A percentile compares a stretch with the other conserved stretches of the same genome.
Conservation (phyloP, 164 flowering plant species). For the Macadamia tetraphylla region DNA sequence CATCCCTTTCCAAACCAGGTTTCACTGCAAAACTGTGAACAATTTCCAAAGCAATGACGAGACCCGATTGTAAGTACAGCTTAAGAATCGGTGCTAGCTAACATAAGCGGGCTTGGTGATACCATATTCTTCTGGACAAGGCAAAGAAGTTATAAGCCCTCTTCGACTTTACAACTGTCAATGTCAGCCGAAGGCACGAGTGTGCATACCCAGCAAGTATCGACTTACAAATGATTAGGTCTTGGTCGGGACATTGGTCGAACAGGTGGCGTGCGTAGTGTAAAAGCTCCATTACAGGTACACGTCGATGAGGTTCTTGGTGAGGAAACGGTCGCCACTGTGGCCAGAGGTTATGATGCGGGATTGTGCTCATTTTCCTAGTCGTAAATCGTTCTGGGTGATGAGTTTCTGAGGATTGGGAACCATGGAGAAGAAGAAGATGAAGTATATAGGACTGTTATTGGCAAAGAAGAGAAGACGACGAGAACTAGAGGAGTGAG, state of each 20-base stretch:
- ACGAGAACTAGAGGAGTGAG: too few species aligned
- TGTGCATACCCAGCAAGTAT: constrained; percentile 41
- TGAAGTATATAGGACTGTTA: neutral
- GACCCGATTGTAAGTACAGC: constrained; percentile 29
- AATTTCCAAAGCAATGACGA: constrained; percentile 23
- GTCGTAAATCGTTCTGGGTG: constrained; percentile 23
- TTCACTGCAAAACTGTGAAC: constrained; percentile 43
- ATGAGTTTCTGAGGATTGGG: constrained; percentile 35
- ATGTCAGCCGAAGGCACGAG: constrained; percentile 5
- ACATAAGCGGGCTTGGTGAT: constrained; percentile 24
- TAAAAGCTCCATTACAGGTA: constrained; percentile 39
- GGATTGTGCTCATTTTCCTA: constrained; percentile 37
- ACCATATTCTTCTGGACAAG: constrained; percentile 15
- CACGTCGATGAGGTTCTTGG: constrained; percentile 49
- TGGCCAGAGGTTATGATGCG: constrained; percentile 28
- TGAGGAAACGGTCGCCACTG: constrained; percentile 27
- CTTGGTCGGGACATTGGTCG: constrained; percentile 12
- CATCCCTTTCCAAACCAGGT: constrained; percentile 41
- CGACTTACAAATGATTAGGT: constrained; percentile 49
- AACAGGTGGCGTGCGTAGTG: constrained; percentile 28
- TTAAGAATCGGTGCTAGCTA: constrained; percentile 41
- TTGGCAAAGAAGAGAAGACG: constrained; percentile 3
- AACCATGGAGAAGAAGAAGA: constrained; percentile 33
- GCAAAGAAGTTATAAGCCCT: constrained; percentile 34
- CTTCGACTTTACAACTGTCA: constrained; percentile 9